Evolutionary conservation across 441 rosid species (phyloP).

Genomic region (Corymbia citriodora): DNA sequence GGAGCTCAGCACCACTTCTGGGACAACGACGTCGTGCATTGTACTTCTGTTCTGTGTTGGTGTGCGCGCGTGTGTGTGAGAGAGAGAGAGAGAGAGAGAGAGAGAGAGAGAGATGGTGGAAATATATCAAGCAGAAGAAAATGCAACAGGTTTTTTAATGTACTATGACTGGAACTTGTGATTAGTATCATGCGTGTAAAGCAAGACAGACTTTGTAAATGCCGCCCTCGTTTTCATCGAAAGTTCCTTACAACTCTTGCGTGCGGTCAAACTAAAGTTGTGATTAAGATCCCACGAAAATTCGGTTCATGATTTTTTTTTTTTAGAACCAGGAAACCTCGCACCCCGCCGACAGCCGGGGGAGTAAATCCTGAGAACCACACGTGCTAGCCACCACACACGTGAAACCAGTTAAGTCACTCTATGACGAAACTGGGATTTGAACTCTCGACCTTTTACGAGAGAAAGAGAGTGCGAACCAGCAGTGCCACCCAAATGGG

Average conservation of each 20-base stretch:
- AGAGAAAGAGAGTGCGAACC: too few species aligned
- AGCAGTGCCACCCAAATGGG: too few species aligned
- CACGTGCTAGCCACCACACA: too few species aligned
- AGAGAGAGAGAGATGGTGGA: not conserved
- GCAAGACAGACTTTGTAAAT: not conserved
- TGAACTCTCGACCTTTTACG: too few species aligned
- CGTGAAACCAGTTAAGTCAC: too few species aligned
- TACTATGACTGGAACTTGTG: not conserved
- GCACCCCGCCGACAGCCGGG: too few species aligned
- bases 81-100: too few species aligned
- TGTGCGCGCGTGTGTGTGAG: fast-evolving
- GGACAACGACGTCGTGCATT: not conserved
- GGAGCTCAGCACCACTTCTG: not conserved
- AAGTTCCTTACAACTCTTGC: not conserved
- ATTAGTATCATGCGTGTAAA: not conserved
- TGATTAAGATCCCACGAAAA: not conserved
- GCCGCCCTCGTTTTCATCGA: not conserved
- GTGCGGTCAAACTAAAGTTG: not conserved
- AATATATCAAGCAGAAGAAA: not conserved
- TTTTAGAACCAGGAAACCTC: too few species aligned
- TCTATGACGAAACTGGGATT: too few species aligned
- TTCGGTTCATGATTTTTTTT: not conserved
- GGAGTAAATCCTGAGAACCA: too few species aligned
- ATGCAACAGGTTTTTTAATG: not conserved
- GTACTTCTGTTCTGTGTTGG: not conserved